phyloP scores from a whole-genome alignment of 192 early-diverging fungal genomes.

The Gigaspora rosea region DNA sequence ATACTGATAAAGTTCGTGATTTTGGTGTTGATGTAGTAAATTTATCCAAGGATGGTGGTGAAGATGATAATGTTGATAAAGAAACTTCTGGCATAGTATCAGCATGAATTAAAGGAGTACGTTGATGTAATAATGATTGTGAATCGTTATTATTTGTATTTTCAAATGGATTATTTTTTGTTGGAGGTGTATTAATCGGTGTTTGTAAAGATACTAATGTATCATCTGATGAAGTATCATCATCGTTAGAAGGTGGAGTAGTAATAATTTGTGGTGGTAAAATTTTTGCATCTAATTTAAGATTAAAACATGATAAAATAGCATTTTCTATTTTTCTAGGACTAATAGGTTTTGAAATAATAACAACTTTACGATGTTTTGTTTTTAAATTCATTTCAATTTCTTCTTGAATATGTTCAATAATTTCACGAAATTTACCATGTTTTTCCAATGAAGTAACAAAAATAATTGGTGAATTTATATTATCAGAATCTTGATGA shows the following conservation, averaged over 20 bases:
- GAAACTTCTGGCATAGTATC: neutral
- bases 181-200: too few relatives aligned
- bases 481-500: too few relatives aligned
- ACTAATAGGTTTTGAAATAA: conserved; percentile 36
- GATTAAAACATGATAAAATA: neutral
- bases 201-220: too few relatives aligned
- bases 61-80: neutral
- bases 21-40: neutral
- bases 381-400: neutral
- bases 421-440: conserved; percentile 28
- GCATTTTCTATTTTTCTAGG: conserved; percentile 37
- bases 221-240: too few relatives aligned
- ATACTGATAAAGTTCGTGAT: neutral
- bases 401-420: conserved; percentile 26
- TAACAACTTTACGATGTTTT: conserved; percentile 27
- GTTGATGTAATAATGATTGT: too few relatives aligned
- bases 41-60: conserved; percentile 1
- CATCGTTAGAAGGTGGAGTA: neutral
- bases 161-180: too few relatives aligned
- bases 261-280: conserved; percentile 23
- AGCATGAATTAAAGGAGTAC: neutral
- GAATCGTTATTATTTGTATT: too few relatives aligned
- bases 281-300: neutral
- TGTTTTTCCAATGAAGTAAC: conserved; percentile 31
- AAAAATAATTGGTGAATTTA: conserved; percentile 31